Base-by-base conservation (phyloP, 1,284 basidiomycete species). In the Trametes polyzona region DNA sequence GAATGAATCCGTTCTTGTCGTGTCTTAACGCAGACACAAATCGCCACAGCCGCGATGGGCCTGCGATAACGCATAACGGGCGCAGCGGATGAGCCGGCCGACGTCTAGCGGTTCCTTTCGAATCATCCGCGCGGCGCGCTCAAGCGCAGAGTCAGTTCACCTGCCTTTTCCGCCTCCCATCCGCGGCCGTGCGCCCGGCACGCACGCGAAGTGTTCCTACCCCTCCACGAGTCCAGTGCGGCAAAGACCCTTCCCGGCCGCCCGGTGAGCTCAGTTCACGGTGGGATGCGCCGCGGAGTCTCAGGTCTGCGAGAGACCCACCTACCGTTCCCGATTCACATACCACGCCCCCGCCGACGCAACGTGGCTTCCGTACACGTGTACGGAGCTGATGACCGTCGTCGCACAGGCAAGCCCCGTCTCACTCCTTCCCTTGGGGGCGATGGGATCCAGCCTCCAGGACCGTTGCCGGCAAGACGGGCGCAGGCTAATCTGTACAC, bases 341-440 rank as follows among this genome's bases (percentile, higher is more conserved):
- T 42, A 47, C 60, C 16, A 12, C 23, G 21, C 26, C 23, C 21
- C 23, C 41, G 29, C 52, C 43, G 47, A 36, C 43, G 40, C 60
- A 62, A 58, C 60, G 60, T 62, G 60, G 58, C 21, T 32, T 12
- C 17, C 50, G 7, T 33, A 50, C 60, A 62, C 60, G 60, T 62
- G 60, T 54, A 33, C 54, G 51, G 56, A 44, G 29, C 51, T 62
- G 57, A 40, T 56, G 51, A 51, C 54, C 57, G 51, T 33, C 17
- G 42, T 6, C 29, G 17, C 11, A 35, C 23, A 23, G 53, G 46
- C 37, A n/a, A 30, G 47, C 33, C 44, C 17, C 33, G 27, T 41
- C 52, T 27, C 43, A 46, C 33, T 32, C 43, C 48, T 40, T 43
- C 48, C 55, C 43, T 30, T 47, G 14, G 11, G 32, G 24, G 24